Base-by-base conservation (phyloP, 2,329 filamentous ascomycete genomes). In the Botrytis aclada region DNA sequence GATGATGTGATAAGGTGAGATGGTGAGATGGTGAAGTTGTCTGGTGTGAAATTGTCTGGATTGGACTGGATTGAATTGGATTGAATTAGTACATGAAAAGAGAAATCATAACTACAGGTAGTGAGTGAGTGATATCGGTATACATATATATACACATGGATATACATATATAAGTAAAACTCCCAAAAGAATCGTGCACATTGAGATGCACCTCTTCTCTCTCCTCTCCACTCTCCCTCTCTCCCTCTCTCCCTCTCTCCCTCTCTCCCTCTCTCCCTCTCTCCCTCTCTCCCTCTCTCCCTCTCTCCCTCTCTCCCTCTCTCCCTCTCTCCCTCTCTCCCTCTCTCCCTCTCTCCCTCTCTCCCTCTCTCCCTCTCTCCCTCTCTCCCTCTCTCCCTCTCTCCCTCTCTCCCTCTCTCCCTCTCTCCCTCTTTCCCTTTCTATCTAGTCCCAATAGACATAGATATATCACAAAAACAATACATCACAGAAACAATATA, bases 341-440 rank as follows among this genome's bases (percentile, higher is more conserved):
- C n/a, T n/a, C n/a, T n/a, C n/a, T n/a, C n/a, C n/a, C 7, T n/a
- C 45, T 10, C 10, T 12, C 3, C 20, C 25, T 25, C 5, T 20
- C 7, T 8, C 3, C 22, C 4, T 12, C 34, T 9, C 6, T 6
- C 32, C 3, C 34, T 6, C 9, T 4, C 4, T 1, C 8, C 39
- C 7, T n/a, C 45, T 10, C 10, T 12, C 3, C 20, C 25, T 25
- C 5, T 20, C 7, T 8, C 3, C 22, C 4, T 12, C 34, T 9
- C 6, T 6, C 32, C 3, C 34, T 6, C 9, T 4, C 4, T 1
- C 8, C 39, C 7, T n/a, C 45, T 10, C 10, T 12, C 3, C 20
- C 5, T 20, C 7, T 8, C 3, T 10, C 4, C 5, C 34, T 9
- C 6, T 6, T 20, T 1, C 34, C 16, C 9, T 4, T 10, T 1